Conservation (phyloP, 192 early-diverging fungal genomes). For the Rhizophlyctis rosea region DNA sequence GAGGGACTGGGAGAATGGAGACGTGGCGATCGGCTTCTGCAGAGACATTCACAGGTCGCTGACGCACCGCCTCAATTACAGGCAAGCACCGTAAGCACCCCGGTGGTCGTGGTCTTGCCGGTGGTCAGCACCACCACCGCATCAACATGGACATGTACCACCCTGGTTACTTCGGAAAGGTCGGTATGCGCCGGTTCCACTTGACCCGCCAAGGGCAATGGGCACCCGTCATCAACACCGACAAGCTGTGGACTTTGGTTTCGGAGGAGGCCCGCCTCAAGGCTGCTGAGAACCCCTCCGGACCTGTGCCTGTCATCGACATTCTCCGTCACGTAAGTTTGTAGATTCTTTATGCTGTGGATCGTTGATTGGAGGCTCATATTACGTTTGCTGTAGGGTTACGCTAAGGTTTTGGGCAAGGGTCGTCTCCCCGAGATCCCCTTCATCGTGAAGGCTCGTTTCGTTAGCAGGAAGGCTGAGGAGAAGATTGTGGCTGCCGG, state of each 20-base stretch:
- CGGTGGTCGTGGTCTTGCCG: slow-evolving; percentile 96
- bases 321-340: slow-evolving; percentile 57
- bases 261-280: slow-evolving; percentile 79
- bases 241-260: slow-evolving; percentile 91
- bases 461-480: slow-evolving; percentile 89
- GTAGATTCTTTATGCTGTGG: neutral
- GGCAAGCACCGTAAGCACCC: slow-evolving; percentile 99
- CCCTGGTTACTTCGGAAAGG: slow-evolving; percentile 99
- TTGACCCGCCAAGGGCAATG: slow-evolving; percentile 85
- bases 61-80: slow-evolving; percentile 2
- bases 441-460: slow-evolving; percentile 94
- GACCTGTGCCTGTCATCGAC: slow-evolving; percentile 92
- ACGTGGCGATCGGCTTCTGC: neutral
- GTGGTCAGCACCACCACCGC: slow-evolving; percentile 99
- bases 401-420: slow-evolving; percentile 95
- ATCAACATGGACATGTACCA: slow-evolving; percentile 99
- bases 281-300: slow-evolving; percentile 73
- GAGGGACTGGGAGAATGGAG: neutral
- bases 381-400: slow-evolving; percentile 56
- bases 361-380: neutral
- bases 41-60: neutral
- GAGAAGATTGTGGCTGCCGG: slow-evolving; percentile 98
- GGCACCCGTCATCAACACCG: slow-evolving; percentile 87
- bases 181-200: slow-evolving; percentile 99
- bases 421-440: slow-evolving; percentile 84